phyloP scores from a whole-genome alignment of 495 filamentous ascomycete genomes.

The Beverwykella pulmonaria region DNA sequence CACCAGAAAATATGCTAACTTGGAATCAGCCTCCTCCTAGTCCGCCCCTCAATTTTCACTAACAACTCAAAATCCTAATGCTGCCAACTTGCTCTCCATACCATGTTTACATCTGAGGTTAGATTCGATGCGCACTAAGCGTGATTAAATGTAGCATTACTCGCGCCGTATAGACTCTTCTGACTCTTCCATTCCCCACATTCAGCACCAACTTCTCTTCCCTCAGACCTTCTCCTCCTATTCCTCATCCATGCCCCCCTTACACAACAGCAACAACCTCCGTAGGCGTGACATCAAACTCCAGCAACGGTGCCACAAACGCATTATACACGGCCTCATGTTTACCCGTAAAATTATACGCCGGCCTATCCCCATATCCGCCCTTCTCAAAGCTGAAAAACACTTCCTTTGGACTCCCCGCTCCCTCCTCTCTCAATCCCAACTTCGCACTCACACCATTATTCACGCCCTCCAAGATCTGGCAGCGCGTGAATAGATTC shows the following conservation, averaged over 20 bases:
- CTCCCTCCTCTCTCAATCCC: not conserved
- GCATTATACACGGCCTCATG: conserved; percentile 5
- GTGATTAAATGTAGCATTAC: too few species aligned
- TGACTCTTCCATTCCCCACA: too few species aligned
- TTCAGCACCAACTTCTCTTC: too few species aligned
- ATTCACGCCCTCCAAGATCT: conserved; percentile 15
- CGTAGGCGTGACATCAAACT: conserved; percentile 11
- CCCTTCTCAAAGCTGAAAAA: conserved; percentile 15
- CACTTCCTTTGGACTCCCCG: not conserved
- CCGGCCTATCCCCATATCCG: conserved; percentile 9
- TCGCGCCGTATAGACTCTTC: too few species aligned
- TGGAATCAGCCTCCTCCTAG: too few species aligned
- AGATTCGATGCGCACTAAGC: too few species aligned
- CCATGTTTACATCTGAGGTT: too few species aligned
- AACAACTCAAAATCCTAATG: too few species aligned
- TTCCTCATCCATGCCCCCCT: not conserved
- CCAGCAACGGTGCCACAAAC: conserved; percentile 7
- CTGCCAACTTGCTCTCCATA: too few species aligned
- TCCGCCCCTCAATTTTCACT: too few species aligned
- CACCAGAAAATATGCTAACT: too few species aligned
- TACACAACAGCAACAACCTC: conserved; percentile 5
- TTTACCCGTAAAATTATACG: conserved; percentile 10
- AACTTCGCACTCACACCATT: conserved; percentile 8
- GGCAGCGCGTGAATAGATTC: not conserved
- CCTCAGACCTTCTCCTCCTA: not conserved